Evolutionary conservation across 345 rosid genomes (phyloP).

Genomic region (Syzygium jambos): DNA sequence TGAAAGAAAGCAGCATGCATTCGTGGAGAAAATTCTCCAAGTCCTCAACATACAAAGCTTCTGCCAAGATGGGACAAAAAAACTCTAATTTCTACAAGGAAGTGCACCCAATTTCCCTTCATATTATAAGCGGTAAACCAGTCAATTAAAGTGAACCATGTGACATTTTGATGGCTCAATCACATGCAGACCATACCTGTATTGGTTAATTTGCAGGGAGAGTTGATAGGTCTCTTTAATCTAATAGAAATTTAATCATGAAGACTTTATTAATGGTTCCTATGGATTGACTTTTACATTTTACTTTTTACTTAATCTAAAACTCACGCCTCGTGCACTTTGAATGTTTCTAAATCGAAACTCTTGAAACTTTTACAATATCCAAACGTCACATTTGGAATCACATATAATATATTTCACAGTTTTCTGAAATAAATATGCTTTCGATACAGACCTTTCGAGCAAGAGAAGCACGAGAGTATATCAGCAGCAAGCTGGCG

Average conservation of each 20-base stretch:
- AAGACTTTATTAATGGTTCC: background rate
- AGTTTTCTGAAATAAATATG: background rate
- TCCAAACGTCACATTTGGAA: background rate
- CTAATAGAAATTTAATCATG: background rate
- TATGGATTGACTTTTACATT: background rate
- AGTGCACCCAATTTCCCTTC: background rate
- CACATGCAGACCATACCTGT: background rate
- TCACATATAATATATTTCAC: background rate
- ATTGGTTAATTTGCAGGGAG: background rate
- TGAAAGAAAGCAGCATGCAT: constrained; percentile 61
- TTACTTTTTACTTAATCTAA: background rate
- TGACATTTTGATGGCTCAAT: background rate
- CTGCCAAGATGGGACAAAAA: constrained; percentile 4
- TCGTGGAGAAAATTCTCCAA: constrained; percentile 70
- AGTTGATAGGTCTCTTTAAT: background rate
- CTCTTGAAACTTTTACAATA: background rate
- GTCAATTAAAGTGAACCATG: background rate
- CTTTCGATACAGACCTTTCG: constrained; percentile 20
- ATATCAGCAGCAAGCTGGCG: constrained; percentile 37
- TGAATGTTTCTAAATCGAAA: rapidly evolving
- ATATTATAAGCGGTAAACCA: background rate
- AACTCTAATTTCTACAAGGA: background rate
- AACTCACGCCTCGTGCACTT: rapidly evolving
- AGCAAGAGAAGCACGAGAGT: constrained; percentile 39
- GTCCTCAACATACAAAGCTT: constrained; percentile 42